Conservation (phyloP, 306 rosid genomes). For the Castanospermum australe region DNA sequence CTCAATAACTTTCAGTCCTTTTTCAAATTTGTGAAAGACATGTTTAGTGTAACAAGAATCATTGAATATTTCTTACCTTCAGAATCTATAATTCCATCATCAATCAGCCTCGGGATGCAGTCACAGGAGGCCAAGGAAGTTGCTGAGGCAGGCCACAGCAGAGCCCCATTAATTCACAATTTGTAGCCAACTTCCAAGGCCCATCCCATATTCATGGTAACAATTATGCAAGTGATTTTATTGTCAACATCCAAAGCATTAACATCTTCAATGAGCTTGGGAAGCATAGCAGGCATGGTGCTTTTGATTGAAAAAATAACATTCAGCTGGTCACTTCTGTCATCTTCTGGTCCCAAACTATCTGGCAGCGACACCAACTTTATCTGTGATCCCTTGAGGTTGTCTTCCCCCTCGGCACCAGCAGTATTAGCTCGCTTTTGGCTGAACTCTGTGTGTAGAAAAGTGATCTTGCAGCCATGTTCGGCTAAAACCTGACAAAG, state of each 20-base stretch:
- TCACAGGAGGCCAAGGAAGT: neutral
- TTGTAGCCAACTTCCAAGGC: constrained; percentile 16
- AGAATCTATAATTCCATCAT: constrained; percentile 15
- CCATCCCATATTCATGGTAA: no score
- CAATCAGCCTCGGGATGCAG: constrained; percentile 5
- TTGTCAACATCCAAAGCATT: neutral
- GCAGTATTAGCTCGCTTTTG: no score
- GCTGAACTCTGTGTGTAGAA: no score
- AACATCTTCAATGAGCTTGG: constrained; percentile 1
- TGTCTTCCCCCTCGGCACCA: no score
- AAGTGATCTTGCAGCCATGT: no score
- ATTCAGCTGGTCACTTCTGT: neutral
- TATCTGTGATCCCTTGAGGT: no score
- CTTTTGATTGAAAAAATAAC: neutral
- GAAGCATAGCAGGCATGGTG: constrained; percentile 26
- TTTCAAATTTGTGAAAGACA: no score
- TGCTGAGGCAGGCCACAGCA: constrained; percentile 16
- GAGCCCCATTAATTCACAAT: constrained; percentile 17
- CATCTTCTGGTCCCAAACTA: neutral
- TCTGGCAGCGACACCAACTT: no score
- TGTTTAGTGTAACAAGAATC: no score
- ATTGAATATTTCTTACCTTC: neutral
- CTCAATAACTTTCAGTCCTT: no score
- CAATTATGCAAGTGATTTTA: no score
- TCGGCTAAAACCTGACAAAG: no score